A percentile compares a stretch with the other conserved stretches of the same genome.
Conservation (phyloP, 768 basidiomycete species). For the Floccularia luteovirens region DNA sequence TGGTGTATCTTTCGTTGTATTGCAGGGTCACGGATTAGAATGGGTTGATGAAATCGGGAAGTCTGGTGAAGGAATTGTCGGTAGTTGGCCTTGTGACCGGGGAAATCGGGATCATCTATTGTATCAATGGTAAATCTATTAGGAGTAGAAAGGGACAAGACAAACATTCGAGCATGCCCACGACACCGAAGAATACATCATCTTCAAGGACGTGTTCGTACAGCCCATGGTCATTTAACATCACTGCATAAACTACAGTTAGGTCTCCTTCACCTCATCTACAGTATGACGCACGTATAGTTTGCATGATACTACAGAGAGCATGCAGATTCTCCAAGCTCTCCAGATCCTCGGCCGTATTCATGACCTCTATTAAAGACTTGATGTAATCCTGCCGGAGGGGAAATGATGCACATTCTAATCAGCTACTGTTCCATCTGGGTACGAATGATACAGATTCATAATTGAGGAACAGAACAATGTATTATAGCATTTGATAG, state of each 20-base stretch:
- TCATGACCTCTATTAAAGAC: constrained; percentile 74
- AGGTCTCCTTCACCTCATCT: not conserved
- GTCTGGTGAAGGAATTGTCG: constrained; percentile 84
- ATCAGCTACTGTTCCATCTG: constrained; percentile 17
- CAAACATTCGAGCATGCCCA: constrained; percentile 96
- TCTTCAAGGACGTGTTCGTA: constrained; percentile 95
- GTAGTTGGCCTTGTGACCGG: constrained; percentile 93
- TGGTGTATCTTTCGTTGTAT: constrained; percentile 92
- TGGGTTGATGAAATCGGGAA: constrained; percentile 84
- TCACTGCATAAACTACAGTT: constrained; percentile 41
- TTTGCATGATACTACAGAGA: constrained; percentile 88
- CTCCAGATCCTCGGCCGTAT: constrained; percentile 90
- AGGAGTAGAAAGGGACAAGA: constrained; percentile 9
- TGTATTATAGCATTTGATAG: not conserved
- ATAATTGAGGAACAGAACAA: not conserved
- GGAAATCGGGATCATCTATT: constrained; percentile 95
- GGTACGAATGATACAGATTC: constrained; percentile 12
- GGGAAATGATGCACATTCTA: constrained; percentile 13
- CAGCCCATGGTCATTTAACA: constrained; percentile 90
- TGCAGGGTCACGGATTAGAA: constrained; percentile 65
- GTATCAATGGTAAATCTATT: constrained; percentile 6
- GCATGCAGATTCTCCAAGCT: constrained; percentile 86
- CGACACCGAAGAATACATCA: constrained; percentile 85
- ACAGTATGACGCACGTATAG: constrained; percentile 57
- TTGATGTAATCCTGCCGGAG: constrained; percentile 75